A percentile compares a stretch with the other conserved stretches of the same genome.
phyloP scores from a whole-genome alignment of 176 grass and related monocot species.

The Triticum dicoccoides region DNA sequence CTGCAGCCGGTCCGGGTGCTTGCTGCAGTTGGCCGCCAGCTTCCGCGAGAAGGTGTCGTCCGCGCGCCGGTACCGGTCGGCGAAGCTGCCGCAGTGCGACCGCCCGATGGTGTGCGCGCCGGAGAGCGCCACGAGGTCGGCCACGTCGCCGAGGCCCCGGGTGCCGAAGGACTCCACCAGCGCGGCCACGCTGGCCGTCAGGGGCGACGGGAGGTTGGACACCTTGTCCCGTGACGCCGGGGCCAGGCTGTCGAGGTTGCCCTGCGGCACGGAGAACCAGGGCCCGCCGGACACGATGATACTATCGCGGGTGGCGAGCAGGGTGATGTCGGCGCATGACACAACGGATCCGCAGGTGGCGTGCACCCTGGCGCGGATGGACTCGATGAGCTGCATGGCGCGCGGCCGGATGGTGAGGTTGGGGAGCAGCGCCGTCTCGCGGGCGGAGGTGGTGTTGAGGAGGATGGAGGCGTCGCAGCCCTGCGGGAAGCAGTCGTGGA shows the following conservation, averaged over 20 bases:
- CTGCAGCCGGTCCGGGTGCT: background rate
- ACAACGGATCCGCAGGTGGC: constrained; percentile 21
- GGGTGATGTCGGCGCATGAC: constrained; percentile 51
- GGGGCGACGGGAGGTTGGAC: background rate
- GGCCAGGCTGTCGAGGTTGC: constrained; percentile 17
- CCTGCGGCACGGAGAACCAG: background rate
- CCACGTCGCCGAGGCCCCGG: constrained; percentile 6
- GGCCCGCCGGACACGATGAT: constrained; percentile 5
- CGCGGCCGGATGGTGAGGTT: constrained; percentile 33
- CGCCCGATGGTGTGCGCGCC: constrained; percentile 75
- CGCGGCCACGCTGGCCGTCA: background rate
- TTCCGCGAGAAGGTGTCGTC: constrained; percentile 36
- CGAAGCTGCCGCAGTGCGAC: constrained; percentile 44
- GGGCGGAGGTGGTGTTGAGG: background rate
- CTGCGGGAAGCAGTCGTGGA: constrained; percentile 66
- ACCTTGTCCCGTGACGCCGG: background rate
- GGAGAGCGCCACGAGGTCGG: constrained; percentile 62
- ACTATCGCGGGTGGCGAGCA: constrained; percentile 30
- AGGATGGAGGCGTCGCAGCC: constrained; percentile 57
- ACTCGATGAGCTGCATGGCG: constrained; percentile 40
- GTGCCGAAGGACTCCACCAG: background rate
- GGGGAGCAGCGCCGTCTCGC: constrained; percentile 6
- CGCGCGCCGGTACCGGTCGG: background rate
- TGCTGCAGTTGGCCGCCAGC: constrained; percentile 27
- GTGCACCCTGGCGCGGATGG: constrained; percentile 37